Base-by-base conservation (phyloP, 176 grass and related monocot genomes). In the Triticum timopheevii region DNA sequence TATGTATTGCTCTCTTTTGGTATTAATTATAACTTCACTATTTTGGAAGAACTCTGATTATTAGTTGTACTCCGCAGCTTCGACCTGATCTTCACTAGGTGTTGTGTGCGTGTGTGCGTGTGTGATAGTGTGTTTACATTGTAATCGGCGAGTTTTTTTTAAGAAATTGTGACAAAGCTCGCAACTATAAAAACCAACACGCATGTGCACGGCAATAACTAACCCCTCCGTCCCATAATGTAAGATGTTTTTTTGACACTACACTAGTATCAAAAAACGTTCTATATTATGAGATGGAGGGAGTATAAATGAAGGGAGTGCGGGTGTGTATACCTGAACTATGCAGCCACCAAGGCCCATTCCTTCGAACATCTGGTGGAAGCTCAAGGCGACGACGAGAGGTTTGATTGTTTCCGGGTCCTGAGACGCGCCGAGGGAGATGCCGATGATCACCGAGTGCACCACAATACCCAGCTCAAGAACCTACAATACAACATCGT, bases 321-420 rank as follows among this genome's bases (percentile, higher is more conserved):
- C 10, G 15, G 3, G 17, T 8, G 16, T 86, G 16, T 28, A 28
- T 87, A 93, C 95, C 95, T 94, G 92, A 20, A 88, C 88, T 12
- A 94, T 94, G 61, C 95, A 94, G 5, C 92, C 90, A n/a, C 95
- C 95, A 2, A 94, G 90, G 5, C 95, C 95, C 82, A 92, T 91
- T 25, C 95, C 95, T 54, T 97, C 95, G 13, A 97, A 97, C 88
- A 94, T 92, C 7, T 94, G 95, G 50, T 94, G 95, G 77, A 97
- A 97, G 61, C 82, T 90, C 1, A 94, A 20, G n/a, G 95, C 95
- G 13, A 77, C 88, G 6, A 97, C 81, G 0, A 97, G 61, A 2
- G 95, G 95, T 19, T 70, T 87, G 59, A 97, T 92, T 4, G 95
- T 91, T 20, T 82, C 44, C 0, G 92, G 90, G 0, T 66, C 65